A percentile compares a stretch with the other conserved stretches of the same genome.
Conservation (phyloP, 805 yeast genomes). For the Candida ipomoeae region DNA sequence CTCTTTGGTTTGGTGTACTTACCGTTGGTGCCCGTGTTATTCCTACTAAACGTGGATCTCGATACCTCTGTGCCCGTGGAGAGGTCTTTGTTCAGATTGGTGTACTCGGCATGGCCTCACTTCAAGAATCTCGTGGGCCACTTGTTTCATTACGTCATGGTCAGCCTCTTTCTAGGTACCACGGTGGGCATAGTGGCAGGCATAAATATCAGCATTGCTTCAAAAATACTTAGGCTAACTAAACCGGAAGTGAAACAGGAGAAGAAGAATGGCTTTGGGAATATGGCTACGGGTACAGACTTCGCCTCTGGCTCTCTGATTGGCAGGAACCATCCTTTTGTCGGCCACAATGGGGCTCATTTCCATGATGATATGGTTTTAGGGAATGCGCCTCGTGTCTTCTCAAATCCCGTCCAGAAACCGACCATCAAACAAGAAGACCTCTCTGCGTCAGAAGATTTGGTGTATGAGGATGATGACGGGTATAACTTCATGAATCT, state of each 20-base stretch:
- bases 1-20: constrained; percentile 16
- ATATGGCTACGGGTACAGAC: background rate
- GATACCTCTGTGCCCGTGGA: constrained; percentile 17
- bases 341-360: background rate
- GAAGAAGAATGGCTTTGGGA: background rate
- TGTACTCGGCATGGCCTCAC: constrained; percentile 12
- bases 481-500: constrained; percentile 15
- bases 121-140: constrained; percentile 9
- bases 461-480: constrained; percentile 18
- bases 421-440: background rate
- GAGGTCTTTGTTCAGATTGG: constrained; percentile 11
- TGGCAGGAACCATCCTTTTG: background rate
- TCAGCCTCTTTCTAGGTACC: constrained; percentile 15
- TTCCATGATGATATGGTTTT: background rate
- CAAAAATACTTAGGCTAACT: constrained; percentile 4
- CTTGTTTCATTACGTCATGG: constrained; percentile 15
- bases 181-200: constrained; percentile 16
- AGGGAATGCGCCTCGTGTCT: background rate
- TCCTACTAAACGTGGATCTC: constrained; percentile 8
- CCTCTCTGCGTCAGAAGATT: constrained; percentile 5
- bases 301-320: background rate
- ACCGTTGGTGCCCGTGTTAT: constrained; percentile 16
- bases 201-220: constrained; percentile 12
- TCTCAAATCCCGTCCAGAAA: background rate
- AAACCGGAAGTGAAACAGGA: background rate